Conservation (phyloP, 2,329 filamentous ascomycete species). For the Clathrospora elynae region DNA sequence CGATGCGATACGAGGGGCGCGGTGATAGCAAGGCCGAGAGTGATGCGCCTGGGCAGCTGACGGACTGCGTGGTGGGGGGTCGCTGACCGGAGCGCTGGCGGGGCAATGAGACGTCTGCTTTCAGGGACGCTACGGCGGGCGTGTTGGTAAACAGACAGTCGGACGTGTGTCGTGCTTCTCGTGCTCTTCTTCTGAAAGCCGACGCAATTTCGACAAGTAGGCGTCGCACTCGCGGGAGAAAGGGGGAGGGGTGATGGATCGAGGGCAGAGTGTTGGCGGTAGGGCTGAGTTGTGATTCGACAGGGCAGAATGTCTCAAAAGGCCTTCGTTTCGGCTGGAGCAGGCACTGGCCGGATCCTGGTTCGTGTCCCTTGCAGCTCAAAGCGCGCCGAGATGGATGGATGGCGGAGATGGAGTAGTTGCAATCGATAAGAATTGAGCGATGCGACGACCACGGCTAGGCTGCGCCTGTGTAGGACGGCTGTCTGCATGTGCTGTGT, state of each 20-base stretch:
- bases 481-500: conserved; percentile 6
- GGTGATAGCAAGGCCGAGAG: conserved; percentile 8
- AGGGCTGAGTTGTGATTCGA: conserved; percentile 35
- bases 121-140: conserved; percentile 4
- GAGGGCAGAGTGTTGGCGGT: conserved; percentile 9
- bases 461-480: conserved; percentile 15
- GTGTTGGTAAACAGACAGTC: conserved; percentile 16
- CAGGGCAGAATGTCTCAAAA: conserved; percentile 26
- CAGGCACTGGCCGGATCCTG: conserved; percentile 17
- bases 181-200: too few relatives aligned
- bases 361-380: conserved; percentile 1
- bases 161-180: too few relatives aligned
- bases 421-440: conserved; percentile 23
- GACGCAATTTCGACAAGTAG: conserved; percentile 1
- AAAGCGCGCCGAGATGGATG: not conserved
- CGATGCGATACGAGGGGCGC: conserved; percentile 25
- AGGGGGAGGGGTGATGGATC: conserved; percentile 12
- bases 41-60: conserved; percentile 1
- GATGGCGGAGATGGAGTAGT: conserved; percentile 10
- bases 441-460: conserved; percentile 7
- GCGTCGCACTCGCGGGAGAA: conserved; percentile 6
- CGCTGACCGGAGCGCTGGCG: conserved; percentile 1
- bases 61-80: conserved; percentile 1
- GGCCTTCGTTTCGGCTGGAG: conserved; percentile 22
- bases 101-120: conserved; percentile 6